Evolutionary conservation across 768 basidiomycete species (phyloP).

Genomic region (Pleurotus pulmonarius): DNA sequence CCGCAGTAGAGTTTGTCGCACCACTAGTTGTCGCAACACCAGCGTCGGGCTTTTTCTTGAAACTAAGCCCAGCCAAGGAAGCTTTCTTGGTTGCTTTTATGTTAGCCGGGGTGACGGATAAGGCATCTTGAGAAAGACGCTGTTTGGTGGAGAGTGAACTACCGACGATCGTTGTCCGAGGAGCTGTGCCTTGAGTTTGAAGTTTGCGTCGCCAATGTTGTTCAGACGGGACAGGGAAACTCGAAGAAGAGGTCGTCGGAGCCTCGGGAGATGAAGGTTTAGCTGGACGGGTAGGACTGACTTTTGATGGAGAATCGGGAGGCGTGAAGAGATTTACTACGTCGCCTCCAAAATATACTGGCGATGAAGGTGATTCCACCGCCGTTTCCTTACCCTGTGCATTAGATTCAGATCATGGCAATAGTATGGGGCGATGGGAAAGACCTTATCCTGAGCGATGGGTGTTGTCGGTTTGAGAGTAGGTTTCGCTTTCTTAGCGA

Average conservation of each 20-base stretch:
- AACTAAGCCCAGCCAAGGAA: conserved; percentile 28
- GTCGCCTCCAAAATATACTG: not conserved
- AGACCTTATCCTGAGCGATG: not conserved
- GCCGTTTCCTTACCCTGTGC: conserved; percentile 12
- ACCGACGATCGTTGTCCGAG: conserved; percentile 15
- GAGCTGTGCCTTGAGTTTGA: conserved; percentile 15
- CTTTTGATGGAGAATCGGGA: not conserved
- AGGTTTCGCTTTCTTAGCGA: conserved; percentile 3
- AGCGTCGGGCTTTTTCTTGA: conserved; percentile 34
- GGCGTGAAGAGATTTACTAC: not conserved
- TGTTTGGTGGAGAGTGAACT: conserved; percentile 50
- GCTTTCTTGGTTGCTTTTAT: conserved; percentile 10
- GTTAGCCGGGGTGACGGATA: conserved; percentile 33
- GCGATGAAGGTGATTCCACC: not conserved
- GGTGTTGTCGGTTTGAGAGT: not conserved
- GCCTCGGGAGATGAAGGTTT: not conserved
- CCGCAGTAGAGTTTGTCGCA: not conserved
- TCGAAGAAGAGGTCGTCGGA: conserved; percentile 5
- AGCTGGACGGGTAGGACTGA: not conserved
- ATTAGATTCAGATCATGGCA: not conserved
- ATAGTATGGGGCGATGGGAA: not conserved
- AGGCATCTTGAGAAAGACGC: conserved; percentile 37
- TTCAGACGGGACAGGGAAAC: conserved; percentile 14
- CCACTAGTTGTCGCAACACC: not conserved
- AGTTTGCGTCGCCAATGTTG: conserved; percentile 17